Conservation (phyloP, 805 yeast species). For the Pichia ethanolica region DNA sequence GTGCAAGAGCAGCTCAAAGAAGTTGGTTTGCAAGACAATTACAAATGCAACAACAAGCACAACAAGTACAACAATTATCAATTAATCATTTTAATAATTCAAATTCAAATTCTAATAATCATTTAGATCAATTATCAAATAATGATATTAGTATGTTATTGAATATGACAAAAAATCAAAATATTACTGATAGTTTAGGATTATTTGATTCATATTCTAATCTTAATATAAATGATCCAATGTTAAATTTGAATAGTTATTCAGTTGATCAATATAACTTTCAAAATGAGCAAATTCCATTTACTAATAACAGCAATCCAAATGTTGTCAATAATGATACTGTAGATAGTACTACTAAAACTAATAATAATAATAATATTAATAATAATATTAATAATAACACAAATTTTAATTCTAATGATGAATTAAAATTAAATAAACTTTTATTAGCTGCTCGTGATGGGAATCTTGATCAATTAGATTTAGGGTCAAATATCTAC, state of each 20-base stretch:
- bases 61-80: conserved; percentile 17
- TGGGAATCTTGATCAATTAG: conserved; percentile 47
- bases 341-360: conserved; percentile 11
- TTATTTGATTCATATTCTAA: conserved; percentile 18
- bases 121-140: not conserved
- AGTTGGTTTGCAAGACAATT: conserved; percentile 30
- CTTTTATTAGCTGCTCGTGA: conserved; percentile 49
- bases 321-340: not conserved
- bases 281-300: conserved; percentile 23
- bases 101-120: conserved; percentile 8
- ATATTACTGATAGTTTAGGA: conserved; percentile 20
- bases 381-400: too few relatives aligned
- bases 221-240: conserved; percentile 17
- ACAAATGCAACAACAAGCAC: conserved; percentile 20
- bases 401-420: conserved; percentile 11
- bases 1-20: conserved; percentile 47
- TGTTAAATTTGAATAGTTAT: conserved; percentile 12
- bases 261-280: conserved; percentile 16
- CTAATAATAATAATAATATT: too few relatives aligned
- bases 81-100: not conserved
- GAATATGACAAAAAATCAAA: conserved; percentile 11
- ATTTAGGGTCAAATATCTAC: conserved; percentile 34
- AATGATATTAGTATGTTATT: conserved; percentile 10
- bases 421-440: conserved; percentile 39
- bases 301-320: conserved; percentile 5